These are phyloP conservation scores for Dictyostelium firmibasis DNA, from an alignment of 78 protist genomes.

Conservation along the genomic window DNA sequence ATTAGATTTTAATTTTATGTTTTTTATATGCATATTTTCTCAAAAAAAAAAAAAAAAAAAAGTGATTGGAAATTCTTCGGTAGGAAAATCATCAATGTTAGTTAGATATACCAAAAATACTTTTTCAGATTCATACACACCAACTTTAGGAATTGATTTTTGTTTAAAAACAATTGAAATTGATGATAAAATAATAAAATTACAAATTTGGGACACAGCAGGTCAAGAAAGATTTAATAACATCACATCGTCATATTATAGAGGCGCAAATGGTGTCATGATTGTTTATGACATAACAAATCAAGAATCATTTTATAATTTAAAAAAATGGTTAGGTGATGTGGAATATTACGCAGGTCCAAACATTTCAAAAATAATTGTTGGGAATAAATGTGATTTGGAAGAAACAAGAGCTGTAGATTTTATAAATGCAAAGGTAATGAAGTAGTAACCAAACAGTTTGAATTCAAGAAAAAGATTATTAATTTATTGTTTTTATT, in stretches of 20 bases:
- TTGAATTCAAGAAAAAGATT: background rate
- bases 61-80: background rate
- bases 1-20: too few species aligned
- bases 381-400: constrained; percentile 97
- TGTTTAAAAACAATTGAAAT: constrained; percentile 96
- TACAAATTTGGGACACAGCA: constrained; percentile 85
- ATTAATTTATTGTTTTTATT: background rate
- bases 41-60: background rate
- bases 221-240: constrained; percentile 85
- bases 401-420: constrained; percentile 83
- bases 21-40: background rate
- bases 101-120: constrained; percentile 95
- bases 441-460: background rate
- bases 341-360: constrained; percentile 93
- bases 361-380: constrained; percentile 91
- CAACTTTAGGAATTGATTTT: constrained; percentile 98
- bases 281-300: constrained; percentile 97
- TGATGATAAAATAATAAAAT: constrained; percentile 92
- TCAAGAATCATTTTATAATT: constrained; percentile 82
- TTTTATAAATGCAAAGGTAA: constrained; percentile 57
- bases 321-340: constrained; percentile 93
- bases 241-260: constrained; percentile 92
- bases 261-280: constrained; percentile 98
- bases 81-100: constrained; percentile 66
- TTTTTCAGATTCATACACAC: constrained; percentile 89